Percentiles rank a stretch among this genome's conserved stretches.
Conservation (phyloP, 495 filamentous ascomycete species). For the Penicillium lividum region DNA sequence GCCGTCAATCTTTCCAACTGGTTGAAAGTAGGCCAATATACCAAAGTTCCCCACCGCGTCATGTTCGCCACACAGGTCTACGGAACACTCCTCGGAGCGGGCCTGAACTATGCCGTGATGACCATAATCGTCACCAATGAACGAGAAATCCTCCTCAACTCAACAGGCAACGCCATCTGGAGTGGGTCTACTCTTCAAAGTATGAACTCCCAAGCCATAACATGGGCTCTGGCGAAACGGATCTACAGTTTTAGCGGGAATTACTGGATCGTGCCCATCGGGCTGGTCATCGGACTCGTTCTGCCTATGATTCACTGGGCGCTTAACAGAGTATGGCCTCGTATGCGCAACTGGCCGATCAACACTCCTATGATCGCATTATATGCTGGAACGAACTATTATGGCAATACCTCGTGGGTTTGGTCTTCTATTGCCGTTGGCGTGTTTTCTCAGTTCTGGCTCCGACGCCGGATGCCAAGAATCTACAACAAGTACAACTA, state of each 20-base stretch:
- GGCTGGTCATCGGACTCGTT: constrained; percentile 41
- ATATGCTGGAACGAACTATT: constrained; percentile 42
- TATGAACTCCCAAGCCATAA: constrained; percentile 34
- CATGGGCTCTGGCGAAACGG: constrained; percentile 43
- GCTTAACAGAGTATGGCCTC: constrained; percentile 29
- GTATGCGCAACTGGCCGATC: constrained; percentile 18
- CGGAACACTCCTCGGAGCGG: constrained; percentile 42
- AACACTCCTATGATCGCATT: constrained; percentile 41
- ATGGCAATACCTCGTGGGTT: constrained; percentile 37
- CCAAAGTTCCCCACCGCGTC: constrained; percentile 42
- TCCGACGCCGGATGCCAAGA: constrained; percentile 46
- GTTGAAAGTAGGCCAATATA: constrained; percentile 38
- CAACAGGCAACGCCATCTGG: constrained; percentile 45
- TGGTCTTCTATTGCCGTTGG: constrained; percentile 37
- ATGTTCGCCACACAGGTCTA: constrained; percentile 47
- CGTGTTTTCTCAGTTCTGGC: constrained; percentile 50
- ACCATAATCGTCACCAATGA: constrained; percentile 38
- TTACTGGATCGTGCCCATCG: constrained; percentile 48
- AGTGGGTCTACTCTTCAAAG: constrained; percentile 45
- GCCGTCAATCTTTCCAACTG: constrained; percentile 33
- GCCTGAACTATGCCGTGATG: constrained; percentile 49
- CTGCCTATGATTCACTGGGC: constrained; percentile 39
- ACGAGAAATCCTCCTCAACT: constrained; percentile 31
- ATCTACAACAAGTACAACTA: constrained; percentile 60
- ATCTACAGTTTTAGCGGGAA: constrained; percentile 29